A percentile compares a stretch with the other conserved stretches of the same genome.
Evolutionary conservation across 768 basidiomycete species (phyloP).

Genomic region (Leccinum subgranulosum): DNA sequence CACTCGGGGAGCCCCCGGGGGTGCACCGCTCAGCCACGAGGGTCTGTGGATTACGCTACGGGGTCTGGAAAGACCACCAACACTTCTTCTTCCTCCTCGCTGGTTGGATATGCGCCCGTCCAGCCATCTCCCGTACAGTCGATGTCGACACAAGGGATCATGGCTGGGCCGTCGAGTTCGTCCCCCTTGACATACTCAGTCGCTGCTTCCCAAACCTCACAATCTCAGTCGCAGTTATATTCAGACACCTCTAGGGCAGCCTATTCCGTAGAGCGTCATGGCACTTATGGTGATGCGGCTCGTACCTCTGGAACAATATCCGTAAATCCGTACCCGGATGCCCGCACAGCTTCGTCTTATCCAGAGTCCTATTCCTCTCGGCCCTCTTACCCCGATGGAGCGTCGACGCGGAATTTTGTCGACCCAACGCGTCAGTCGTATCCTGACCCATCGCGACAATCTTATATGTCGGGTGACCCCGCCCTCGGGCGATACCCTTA

Average conservation of each 20-base stretch:
- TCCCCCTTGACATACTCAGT: conserved; percentile 26
- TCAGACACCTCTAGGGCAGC: conserved; percentile 20
- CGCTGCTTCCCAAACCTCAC: conserved; percentile 17
- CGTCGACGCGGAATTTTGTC: conserved; percentile 24
- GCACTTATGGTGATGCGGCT: conserved; percentile 18
- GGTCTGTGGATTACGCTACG: conserved; percentile 25
- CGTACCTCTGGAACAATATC: conserved; percentile 17
- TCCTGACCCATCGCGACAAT: conserved; percentile 26
- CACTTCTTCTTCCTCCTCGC: conserved; percentile 23
- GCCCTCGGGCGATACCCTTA: conserved; percentile 24
- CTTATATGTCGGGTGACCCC: conserved; percentile 25
- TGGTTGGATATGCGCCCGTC: conserved; percentile 21
- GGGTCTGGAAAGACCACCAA: conserved; percentile 17
- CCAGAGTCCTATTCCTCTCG: conserved; percentile 24
- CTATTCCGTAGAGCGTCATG: conserved; percentile 23
- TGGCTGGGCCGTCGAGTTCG: conserved; percentile 19
- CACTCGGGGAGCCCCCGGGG: conserved; percentile 54
- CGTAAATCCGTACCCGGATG: conserved; percentile 30
- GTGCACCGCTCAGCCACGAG: conserved; percentile 18
- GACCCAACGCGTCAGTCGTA: conserved; percentile 23
- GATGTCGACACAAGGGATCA: conserved; percentile 17
- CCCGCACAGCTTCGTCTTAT: conserved; percentile 20
- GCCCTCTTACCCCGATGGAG: conserved; percentile 23
- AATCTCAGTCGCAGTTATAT: conserved; percentile 26
- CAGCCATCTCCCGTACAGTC: conserved; percentile 24